Evolutionary conservation across 352 stramenopile genomes (phyloP).

Genomic region (Globisporangium iwayamae): DNA sequence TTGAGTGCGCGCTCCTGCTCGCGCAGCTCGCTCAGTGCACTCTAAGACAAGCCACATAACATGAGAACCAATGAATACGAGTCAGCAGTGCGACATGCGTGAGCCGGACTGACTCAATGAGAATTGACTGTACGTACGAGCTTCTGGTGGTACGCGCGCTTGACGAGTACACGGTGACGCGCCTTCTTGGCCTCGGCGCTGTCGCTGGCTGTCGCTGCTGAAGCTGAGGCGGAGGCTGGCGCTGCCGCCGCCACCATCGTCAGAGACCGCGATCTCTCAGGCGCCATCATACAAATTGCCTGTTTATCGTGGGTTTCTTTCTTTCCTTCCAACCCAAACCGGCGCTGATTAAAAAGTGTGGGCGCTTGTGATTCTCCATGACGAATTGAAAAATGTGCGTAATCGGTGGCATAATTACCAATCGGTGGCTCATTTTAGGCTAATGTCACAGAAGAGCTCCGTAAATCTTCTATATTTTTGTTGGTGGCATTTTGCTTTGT

Average conservation of each 20-base stretch:
- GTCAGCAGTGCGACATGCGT: background rate
- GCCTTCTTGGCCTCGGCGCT: slow-evolving; percentile 8
- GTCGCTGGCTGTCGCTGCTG: too few relatives aligned
- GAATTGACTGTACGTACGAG: slow-evolving; percentile 15
- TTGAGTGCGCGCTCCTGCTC: slow-evolving; percentile 25
- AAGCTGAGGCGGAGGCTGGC: background rate
- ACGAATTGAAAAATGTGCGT: background rate
- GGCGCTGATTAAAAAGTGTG: too few relatives aligned
- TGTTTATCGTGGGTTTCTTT: too few relatives aligned
- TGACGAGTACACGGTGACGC: slow-evolving; percentile 29
- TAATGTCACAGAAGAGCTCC: background rate
- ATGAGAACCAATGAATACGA: background rate
- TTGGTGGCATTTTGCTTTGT: background rate
- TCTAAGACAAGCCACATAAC: slow-evolving; percentile 15
- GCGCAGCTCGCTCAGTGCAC: slow-evolving; percentile 28
- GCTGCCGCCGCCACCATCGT: background rate
- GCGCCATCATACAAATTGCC: slow-evolving; percentile 3
- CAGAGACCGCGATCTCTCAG: background rate
- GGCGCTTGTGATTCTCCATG: background rate
- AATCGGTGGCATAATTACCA: background rate
- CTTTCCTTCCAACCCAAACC: too few relatives aligned
- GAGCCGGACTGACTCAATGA: background rate
- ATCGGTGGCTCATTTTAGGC: background rate
- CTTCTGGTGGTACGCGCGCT: slow-evolving; percentile 32
- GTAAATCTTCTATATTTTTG: background rate